Base-by-base conservation (phyloP, 2,329 filamentous ascomycete species). In the Alternaria sp. region DNA sequence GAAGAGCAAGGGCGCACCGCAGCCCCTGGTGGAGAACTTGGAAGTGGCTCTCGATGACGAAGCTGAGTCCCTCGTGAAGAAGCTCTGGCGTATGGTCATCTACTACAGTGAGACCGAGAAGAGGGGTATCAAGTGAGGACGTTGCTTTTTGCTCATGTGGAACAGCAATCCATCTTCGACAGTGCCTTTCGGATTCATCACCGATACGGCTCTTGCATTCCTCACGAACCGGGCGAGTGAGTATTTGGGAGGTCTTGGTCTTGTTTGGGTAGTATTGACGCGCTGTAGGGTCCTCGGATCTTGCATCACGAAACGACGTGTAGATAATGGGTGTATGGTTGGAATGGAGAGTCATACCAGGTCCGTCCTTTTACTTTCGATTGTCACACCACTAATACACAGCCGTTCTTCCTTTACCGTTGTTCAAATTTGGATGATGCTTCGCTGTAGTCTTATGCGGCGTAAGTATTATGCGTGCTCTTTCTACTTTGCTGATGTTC, bases 21-120 rank as follows among this genome's bases (percentile, higher is more conserved):
- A 89, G 64, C 91, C 91, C 59, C 80, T 99, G 72, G 92, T 95
- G 19, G 92, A 93, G 69, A 91, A 97, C 76, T 82, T 99, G 60
- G 92, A 92, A 78, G 91, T 91, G 78, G 93, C 93, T 46, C 85
- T 99, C 66, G 96, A 97, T 76, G 96, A 99, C 75, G 96, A 98
- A 77, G 93, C 94, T 11, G 94, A 97, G 80, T 90, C 92, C 25
- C 83, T 99, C 69, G 94, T 98, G 53, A 96, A 93, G 87, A 98
- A 97, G 83, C 87, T 99, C 36, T 99, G 96, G 96, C 89, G 95
- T 54, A 97, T 98, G 93, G 90, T 97, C 61, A 97, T 98, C 74
- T 98, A 97, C 88, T 97, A 95, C 75, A 96, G 93, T 6, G 95
- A 98, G 81, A 92, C 91, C 75, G 95, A 97, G 86, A 97, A 96